Evolutionary conservation across 768 basidiomycete genomes (phyloP), one percentile per base, ranked within the genome.

Genomic region (Auriscalpium orientale): DNA sequence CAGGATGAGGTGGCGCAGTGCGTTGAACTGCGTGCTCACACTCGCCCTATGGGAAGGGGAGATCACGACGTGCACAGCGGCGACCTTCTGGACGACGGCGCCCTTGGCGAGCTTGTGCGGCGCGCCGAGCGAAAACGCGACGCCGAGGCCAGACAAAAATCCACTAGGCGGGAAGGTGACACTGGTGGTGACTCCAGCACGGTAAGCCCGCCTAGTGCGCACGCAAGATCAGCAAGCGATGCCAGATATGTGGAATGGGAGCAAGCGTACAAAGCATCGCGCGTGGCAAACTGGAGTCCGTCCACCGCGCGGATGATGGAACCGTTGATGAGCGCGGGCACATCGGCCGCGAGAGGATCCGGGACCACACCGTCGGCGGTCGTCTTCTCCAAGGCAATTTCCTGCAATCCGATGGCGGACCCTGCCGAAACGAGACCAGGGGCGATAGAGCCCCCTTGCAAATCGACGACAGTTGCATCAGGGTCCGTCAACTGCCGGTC

Each of bases 361-460:
- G 74, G 75, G 10, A 82, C 74, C 1, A 62, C 55, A 3, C 91
- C 91, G 65, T 93, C 89, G 43, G 73, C 79, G 0, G 90, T 92
- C 2, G 82, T 82, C 11, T 76, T 69, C 67, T 93, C 92, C 48
- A 75, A 68, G 34, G 73, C 65, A 28, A 94, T 91, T 61, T 88
- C 82, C 54, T 80, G 75, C 53, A 91, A 65, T 1, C 91, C 91
- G 8, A 95, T 68, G 11, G 79, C 75, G 22, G 85, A 78, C 1
- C 91, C 91, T 58, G 82, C 90, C 2, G 84, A 80, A 13, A 85
- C 78, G 49, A 92, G 68, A 1, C 84, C 87, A 2, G 91, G 87
- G 7, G 76, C 72, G 49, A 87, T 79, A 0, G 78, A 76, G 3
- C 92, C 92, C 1, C 86, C 88, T 56, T 83, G 72, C 12, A 95